phyloP scores from a whole-genome alignment of 148 eudicot species.

The Gaultheria prostrata region DNA sequence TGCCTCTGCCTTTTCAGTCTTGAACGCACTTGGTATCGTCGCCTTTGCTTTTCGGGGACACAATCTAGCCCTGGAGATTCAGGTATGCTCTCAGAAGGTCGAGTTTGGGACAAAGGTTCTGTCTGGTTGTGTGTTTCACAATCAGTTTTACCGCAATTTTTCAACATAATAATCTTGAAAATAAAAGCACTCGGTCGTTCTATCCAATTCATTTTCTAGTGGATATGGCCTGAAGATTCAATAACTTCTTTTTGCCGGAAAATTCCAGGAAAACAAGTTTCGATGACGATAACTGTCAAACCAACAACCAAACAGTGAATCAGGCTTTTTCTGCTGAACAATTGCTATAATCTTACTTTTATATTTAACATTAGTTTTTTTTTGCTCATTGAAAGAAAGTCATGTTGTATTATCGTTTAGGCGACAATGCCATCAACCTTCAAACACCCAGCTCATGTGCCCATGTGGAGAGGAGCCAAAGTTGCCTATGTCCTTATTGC shows the following conservation, averaged over 20 bases:
- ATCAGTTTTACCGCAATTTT: no score
- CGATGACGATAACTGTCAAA: no score
- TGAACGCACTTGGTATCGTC: slow-evolving; percentile 92
- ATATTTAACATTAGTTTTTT: not conserved
- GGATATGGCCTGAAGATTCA: no score
- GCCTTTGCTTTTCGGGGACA: slow-evolving; percentile 98
- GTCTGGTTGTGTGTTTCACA: no score
- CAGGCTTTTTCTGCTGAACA: not conserved
- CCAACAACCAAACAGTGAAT: no score
- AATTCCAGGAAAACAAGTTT: no score
- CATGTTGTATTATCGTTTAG: slow-evolving; percentile 27
- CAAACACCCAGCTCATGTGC: slow-evolving; percentile 98
- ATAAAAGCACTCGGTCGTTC: not conserved
- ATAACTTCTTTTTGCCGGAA: no score
- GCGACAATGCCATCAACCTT: slow-evolving; percentile 98
- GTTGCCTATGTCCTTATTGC: slow-evolving; percentile 92
- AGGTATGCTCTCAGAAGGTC: slow-evolving; percentile 40
- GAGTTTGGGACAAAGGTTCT: not conserved
- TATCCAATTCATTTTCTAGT: no score
- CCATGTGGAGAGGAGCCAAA: slow-evolving; percentile 99
- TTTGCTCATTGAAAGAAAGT: not conserved
- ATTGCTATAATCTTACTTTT: not conserved
- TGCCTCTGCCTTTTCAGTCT: slow-evolving; percentile 63
- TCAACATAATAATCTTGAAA: not conserved
- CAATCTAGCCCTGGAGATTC: slow-evolving; percentile 88